Conservation (phyloP, 768 basidiomycete genomes). For the Serendipita vermifera region DNA sequence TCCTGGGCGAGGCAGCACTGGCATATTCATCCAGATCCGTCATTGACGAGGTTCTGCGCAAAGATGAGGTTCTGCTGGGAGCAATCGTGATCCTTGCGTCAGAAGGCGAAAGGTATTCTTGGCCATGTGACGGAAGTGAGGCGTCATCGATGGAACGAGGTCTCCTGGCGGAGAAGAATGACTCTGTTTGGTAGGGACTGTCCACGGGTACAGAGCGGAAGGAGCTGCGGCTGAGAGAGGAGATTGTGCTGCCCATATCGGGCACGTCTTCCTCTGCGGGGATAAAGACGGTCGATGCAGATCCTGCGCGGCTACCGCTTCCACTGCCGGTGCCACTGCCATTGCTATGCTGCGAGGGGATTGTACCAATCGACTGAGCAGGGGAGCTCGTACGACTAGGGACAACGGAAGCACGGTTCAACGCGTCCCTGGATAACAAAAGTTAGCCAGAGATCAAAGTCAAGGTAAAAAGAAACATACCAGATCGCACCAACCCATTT, state of each 20-base stretch:
- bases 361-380: conserved; percentile 53
- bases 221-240: background rate
- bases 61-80: conserved; percentile 45
- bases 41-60: conserved; percentile 57
- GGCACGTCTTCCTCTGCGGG: conserved; percentile 60
- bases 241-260: conserved; percentile 30
- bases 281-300: conserved; percentile 62
- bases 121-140: background rate
- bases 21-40: conserved; percentile 59
- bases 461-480: conserved; percentile 32
- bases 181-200: background rate
- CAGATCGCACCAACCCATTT: conserved; percentile 87
- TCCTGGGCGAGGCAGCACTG: conserved; percentile 34
- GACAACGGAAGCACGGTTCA: conserved; percentile 49
- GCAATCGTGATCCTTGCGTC: conserved; percentile 30
- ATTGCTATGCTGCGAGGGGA: conserved; percentile 40
- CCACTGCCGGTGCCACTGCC: conserved; percentile 27
- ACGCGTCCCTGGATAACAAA: conserved; percentile 48
- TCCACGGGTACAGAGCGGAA: background rate
- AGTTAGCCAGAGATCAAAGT: background rate
- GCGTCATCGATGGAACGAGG: conserved; percentile 11
- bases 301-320: conserved; percentile 32
- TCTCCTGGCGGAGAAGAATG: background rate
- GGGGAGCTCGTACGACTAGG: conserved; percentile 39
- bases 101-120: conserved; percentile 9